A percentile compares a stretch with the other conserved stretches of the same genome.
phyloP scores from a whole-genome alignment of 176 grass and related monocot species.

The Phragmites australis region DNA sequence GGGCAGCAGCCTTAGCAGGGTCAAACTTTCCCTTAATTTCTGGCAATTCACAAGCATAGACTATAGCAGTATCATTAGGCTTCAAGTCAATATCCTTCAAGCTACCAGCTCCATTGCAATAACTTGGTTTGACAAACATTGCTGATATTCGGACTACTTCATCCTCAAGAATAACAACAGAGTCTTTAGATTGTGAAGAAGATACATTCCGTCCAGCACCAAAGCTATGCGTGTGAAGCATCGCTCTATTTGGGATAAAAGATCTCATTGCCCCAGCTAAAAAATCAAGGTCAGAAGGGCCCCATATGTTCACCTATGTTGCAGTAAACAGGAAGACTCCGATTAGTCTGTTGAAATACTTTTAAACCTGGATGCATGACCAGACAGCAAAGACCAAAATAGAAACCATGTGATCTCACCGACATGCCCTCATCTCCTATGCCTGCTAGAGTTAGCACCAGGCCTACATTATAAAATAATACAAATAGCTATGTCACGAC shows the following conservation, averaged over 20 bases:
- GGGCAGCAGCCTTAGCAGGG: conserved; percentile 68
- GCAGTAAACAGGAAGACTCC: conserved; percentile 15
- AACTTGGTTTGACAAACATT: conserved; percentile 71
- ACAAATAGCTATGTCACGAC: conserved; percentile 29
- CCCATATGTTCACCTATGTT: conserved; percentile 94
- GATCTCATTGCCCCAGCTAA: conserved; percentile 84
- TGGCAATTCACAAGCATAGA: conserved; percentile 87
- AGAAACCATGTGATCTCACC: conserved; percentile 54
- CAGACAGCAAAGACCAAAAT: conserved; percentile 27
- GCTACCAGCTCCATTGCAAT: conserved; percentile 39
- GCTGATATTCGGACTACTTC: conserved; percentile 91
- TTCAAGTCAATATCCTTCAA: conserved; percentile 50
- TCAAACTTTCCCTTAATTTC: conserved; percentile 99
- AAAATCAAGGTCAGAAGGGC: conserved; percentile 86
- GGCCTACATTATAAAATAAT: conserved; percentile 48
- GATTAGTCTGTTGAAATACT: conserved; percentile 23
- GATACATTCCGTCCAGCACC: conserved; percentile 40
- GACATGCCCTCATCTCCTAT: conserved; percentile 97
- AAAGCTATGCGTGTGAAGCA: conserved; percentile 98
- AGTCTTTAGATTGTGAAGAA: conserved; percentile 46
- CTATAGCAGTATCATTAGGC: conserved; percentile 83
- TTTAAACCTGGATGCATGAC: conserved; percentile 23
- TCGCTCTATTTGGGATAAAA: conserved; percentile 89
- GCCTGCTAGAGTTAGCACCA: conserved; percentile 85
- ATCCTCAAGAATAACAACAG: conserved; percentile 76